A percentile compares a stretch with the other conserved stretches of the same genome.
These are phyloP conservation scores for Linanthus parryae DNA, from an alignment of 148 eudicot species.

Conservation along the genomic window DNA sequence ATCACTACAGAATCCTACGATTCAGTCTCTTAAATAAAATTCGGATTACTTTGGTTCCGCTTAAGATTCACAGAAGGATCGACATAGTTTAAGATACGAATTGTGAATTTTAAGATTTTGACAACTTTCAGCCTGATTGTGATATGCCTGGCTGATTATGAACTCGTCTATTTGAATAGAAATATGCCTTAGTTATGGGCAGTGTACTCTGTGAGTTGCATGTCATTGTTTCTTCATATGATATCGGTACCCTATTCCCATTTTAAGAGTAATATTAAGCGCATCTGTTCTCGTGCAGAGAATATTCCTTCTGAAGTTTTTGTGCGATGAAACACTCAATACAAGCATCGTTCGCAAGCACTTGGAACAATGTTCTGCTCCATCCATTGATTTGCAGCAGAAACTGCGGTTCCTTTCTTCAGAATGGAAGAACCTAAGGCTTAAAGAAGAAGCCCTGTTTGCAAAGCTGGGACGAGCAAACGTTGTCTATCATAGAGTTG, in stretches of 20 bases:
- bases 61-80: too few relatives aligned
- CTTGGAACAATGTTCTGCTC: constrained; percentile 31
- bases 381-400: constrained; percentile 38
- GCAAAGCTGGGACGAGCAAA: constrained; percentile 17
- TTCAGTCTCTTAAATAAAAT: too few relatives aligned
- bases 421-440: constrained; percentile 29
- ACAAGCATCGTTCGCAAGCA: constrained; percentile 36
- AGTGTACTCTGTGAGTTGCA: constrained; percentile 6
- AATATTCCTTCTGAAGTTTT: constrained; percentile 36
- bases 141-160: too few relatives aligned
- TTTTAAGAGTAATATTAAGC: too few relatives aligned
- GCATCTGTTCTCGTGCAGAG: constrained; percentile 42
- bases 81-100: too few relatives aligned
- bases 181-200: too few relatives aligned
- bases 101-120: too few relatives aligned
- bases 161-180: too few relatives aligned
- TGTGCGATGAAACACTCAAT: constrained; percentile 42
- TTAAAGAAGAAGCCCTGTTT: constrained; percentile 33
- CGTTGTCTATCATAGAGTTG: constrained; percentile 9
- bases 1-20: too few relatives aligned
- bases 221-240: neutral
- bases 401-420: constrained; percentile 30
- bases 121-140: too few relatives aligned
- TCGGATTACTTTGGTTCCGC: too few relatives aligned
- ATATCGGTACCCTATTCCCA: too few relatives aligned